A percentile compares a stretch with the other conserved stretches of the same genome.
Conservation (phyloP, 2,329 filamentous ascomycete species). For the Sporothrix curviconia region DNA sequence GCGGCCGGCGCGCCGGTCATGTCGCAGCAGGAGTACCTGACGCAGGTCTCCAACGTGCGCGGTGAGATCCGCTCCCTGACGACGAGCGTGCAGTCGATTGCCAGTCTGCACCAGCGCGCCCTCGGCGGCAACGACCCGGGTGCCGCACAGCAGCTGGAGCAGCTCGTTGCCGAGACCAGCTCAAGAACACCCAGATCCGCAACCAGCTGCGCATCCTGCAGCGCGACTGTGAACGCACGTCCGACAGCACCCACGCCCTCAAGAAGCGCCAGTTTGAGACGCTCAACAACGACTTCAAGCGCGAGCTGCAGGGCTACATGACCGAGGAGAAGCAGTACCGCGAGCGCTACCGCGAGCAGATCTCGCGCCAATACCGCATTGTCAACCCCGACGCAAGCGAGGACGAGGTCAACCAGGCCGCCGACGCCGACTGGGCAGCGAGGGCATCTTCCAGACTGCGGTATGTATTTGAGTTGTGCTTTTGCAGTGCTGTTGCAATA, state of each 20-base stretch:
- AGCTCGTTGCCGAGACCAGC: constrained; percentile 63
- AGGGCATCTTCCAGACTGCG: constrained; percentile 76
- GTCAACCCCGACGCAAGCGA: constrained; percentile 76
- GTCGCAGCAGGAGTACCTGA: constrained; percentile 61
- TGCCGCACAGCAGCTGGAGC: constrained; percentile 55
- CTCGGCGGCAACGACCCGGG: constrained; percentile 57
- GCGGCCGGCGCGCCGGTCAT: constrained; percentile 33
- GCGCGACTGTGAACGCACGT: constrained; percentile 59
- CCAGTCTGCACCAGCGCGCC: constrained; percentile 63
- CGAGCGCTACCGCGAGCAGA: constrained; percentile 67
- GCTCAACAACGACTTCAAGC: constrained; percentile 66
- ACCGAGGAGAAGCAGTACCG: constrained; percentile 65
- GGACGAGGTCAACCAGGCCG: constrained; percentile 61
- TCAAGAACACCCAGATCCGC: constrained; percentile 68
- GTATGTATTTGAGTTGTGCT: too few species aligned
- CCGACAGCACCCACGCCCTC: constrained; percentile 51
- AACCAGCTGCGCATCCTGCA: constrained; percentile 73
- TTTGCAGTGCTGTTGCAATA: too few species aligned
- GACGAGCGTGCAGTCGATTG: constrained; percentile 61
- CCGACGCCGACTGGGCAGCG: constrained; percentile 66
- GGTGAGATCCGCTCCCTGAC: constrained; percentile 61
- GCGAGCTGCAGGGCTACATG: constrained; percentile 63
- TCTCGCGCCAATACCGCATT: constrained; percentile 72
- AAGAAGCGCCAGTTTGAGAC: constrained; percentile 65
- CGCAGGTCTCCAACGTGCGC: constrained; percentile 60